These are phyloP conservation scores for Ustilago shanxiensis DNA, from an alignment of 1,284 basidiomycete genomes.

Conservation along the genomic window DNA sequence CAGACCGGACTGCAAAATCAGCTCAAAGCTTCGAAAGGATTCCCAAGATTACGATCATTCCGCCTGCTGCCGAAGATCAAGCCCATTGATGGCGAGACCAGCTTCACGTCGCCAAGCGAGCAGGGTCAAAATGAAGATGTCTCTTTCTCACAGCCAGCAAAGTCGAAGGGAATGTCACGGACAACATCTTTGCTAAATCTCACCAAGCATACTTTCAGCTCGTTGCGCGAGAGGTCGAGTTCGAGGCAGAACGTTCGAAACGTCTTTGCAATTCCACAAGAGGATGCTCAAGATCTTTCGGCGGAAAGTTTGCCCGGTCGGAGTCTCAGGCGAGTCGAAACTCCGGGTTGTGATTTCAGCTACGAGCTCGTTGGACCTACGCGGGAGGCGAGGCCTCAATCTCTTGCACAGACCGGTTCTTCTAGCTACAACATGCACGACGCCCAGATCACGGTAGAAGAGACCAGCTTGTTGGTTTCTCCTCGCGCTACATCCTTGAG, in stretches of 20 bases:
- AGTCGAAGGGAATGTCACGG: conserved; percentile 16
- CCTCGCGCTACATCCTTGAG: too few relatives aligned
- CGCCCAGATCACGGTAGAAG: background rate
- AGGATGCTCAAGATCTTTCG: conserved; percentile 4
- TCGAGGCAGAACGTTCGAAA: conserved; percentile 3
- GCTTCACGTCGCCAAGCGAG: background rate
- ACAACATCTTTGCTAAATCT: conserved; percentile 32
- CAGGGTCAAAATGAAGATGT: background rate
- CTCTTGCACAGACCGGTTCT: too few relatives aligned
- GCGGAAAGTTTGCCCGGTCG: background rate
- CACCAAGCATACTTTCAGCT: conserved; percentile 21
- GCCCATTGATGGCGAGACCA: background rate
- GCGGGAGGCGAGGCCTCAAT: background rate
- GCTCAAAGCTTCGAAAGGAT: conserved; percentile 6
- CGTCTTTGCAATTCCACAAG: background rate
- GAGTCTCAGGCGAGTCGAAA: background rate
- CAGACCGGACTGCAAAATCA: background rate
- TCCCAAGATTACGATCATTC: conserved; percentile 29
- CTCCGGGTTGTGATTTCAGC: conserved; percentile 26
- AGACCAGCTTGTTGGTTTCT: background rate
- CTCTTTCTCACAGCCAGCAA: background rate
- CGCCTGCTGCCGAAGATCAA: conserved; percentile 11
- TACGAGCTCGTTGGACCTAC: conserved; percentile 28
- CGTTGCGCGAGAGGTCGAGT: conserved; percentile 12
- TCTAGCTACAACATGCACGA: too few relatives aligned